Conservation (phyloP, 164 flowering plant genomes). For the Piper betle region DNA sequence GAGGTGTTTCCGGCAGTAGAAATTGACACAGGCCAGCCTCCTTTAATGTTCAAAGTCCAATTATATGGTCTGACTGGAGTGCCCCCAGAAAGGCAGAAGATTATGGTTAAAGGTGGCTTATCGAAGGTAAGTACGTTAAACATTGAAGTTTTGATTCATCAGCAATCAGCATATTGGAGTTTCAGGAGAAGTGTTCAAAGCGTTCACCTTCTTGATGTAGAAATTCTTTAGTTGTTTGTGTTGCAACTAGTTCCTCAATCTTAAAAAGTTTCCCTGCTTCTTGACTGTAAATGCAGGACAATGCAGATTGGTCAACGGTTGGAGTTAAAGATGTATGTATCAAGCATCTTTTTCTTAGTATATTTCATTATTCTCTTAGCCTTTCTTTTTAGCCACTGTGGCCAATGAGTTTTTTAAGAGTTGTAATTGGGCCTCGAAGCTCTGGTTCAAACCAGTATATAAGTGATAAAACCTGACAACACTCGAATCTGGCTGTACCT, state of each 20-base stretch:
- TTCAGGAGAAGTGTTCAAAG: background rate
- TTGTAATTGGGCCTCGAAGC: too few species aligned
- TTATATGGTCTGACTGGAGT: constrained; percentile 91
- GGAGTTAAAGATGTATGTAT: constrained; percentile 74
- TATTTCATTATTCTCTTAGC: background rate
- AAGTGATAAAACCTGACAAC: too few species aligned
- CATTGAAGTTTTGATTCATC: background rate
- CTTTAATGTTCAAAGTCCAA: constrained; percentile 87
- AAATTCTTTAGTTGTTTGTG: background rate
- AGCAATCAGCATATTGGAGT: background rate
- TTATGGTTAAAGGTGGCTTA: constrained; percentile 96
- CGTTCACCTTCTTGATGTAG: background rate
- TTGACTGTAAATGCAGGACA: constrained; percentile 48
- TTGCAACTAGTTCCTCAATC: background rate
- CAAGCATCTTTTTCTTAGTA: background rate
- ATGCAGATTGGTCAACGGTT: constrained; percentile 81
- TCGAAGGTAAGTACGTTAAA: constrained; percentile 68
- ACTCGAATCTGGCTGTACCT: too few species aligned
- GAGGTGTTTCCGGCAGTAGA: constrained; percentile 62
- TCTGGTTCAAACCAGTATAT: too few species aligned
- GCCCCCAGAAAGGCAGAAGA: constrained; percentile 96
- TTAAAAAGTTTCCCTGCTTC: constrained; percentile 5
- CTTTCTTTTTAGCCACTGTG: too few species aligned
- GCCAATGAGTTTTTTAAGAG: background rate
- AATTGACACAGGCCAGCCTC: constrained; percentile 84